Conservation (phyloP, 306 rosid genomes). For the Lithocarpus polystachyus region DNA sequence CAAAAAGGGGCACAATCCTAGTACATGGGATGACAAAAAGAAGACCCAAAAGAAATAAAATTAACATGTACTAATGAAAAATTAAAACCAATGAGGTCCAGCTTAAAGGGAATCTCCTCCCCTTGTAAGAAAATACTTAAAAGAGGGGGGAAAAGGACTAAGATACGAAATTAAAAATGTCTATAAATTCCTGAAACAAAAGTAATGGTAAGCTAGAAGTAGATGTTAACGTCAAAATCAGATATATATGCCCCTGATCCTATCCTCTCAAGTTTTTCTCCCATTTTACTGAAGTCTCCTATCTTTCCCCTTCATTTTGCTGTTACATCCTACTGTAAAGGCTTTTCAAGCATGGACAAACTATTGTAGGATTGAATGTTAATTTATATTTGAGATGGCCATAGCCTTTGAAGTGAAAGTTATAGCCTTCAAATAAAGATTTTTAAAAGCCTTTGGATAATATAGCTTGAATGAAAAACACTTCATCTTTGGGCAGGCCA, state of each 20-base stretch:
- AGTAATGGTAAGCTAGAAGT: background rate
- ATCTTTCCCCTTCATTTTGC: background rate
- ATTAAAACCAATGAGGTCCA: no score
- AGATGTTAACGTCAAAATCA: background rate
- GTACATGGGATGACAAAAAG: no score
- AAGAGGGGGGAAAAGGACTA: background rate
- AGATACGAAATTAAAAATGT: no score
- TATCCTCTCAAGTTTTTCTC: background rate
- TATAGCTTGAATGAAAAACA: slow-evolving; percentile 12
- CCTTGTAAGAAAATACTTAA: background rate
- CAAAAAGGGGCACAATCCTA: no score
- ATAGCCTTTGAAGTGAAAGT: background rate
- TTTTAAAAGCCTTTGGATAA: background rate
- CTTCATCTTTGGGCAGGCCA: slow-evolving; percentile 54
- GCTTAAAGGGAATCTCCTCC: no score
- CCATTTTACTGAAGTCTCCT: background rate
- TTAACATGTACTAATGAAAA: no score
- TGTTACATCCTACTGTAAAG: background rate
- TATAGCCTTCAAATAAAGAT: background rate
- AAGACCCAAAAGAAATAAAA: no score
- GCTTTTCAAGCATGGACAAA: background rate
- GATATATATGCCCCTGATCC: background rate
- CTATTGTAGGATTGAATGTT: background rate
- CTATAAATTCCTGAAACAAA: no score
- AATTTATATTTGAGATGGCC: background rate